Evolutionary conservation across 1,284 basidiomycete genomes (phyloP).

Genomic region (Cronartium ribicola): DNA sequence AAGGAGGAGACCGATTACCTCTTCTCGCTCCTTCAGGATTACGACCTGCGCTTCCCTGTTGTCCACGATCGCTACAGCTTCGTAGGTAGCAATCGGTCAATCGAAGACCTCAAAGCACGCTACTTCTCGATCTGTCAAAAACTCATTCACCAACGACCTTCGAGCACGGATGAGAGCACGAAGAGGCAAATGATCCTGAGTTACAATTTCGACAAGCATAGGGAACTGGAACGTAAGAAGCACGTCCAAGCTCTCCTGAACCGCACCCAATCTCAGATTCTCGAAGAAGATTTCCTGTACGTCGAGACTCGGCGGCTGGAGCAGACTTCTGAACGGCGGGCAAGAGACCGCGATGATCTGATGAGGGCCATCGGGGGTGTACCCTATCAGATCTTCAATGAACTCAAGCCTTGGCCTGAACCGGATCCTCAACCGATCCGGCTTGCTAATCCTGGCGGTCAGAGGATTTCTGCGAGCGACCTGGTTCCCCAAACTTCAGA

Average conservation of each 20-base stretch:
- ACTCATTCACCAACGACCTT: constrained; percentile 73
- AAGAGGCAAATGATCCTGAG: constrained; percentile 37
- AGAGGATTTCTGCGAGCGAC: not conserved
- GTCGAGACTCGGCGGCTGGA: constrained; percentile 89
- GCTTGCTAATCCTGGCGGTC: not conserved
- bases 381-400: constrained; percentile 28
- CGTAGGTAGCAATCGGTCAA: constrained; percentile 32
- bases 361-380: constrained; percentile 65
- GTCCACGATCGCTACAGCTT: constrained; percentile 85
- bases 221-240: constrained; percentile 81
- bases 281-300: constrained; percentile 93
- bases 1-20: constrained; percentile 93
- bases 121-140: constrained; percentile 90
- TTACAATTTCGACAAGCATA: constrained; percentile 49
- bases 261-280: constrained; percentile 79
- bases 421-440: not conserved
- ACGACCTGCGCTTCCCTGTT: constrained; percentile 85
- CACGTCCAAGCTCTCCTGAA: constrained; percentile 80
- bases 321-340: constrained; percentile 83
- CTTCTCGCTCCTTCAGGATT: constrained; percentile 73
- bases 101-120: constrained; percentile 84
- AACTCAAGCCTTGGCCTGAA: constrained; percentile 30
- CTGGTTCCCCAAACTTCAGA: not conserved
- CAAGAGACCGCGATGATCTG: constrained; percentile 82
- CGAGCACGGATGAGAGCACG: constrained; percentile 57